Conservation (phyloP, 106 monocot genomes). For the Dioscorea dumetorum region DNA sequence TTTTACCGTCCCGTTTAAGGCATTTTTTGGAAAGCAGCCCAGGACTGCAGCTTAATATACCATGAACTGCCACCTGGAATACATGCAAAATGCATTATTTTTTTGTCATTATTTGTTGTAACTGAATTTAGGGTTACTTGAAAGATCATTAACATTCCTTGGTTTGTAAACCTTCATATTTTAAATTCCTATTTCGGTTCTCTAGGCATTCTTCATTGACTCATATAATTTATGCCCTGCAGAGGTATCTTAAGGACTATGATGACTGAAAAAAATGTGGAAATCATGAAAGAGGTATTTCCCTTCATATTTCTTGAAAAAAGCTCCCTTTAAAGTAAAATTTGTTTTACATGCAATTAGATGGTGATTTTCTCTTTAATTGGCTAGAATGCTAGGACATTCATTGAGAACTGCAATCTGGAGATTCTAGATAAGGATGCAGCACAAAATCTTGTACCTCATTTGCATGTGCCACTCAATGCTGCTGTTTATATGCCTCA, state of each 20-base stretch:
- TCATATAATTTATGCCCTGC: slow-evolving; percentile 9
- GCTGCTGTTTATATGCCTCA: slow-evolving; percentile 79
- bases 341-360: not conserved
- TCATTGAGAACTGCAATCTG: slow-evolving; percentile 43
- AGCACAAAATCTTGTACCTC: slow-evolving; percentile 62
- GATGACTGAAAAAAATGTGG: slow-evolving; percentile 54
- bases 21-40: too few species aligned
- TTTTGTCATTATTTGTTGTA: too few species aligned
- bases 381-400: slow-evolving; percentile 67
- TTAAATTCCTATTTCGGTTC: too few species aligned
- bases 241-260: slow-evolving; percentile 92
- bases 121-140: too few species aligned
- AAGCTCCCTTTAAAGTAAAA: not conserved
- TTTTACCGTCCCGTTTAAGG: too few species aligned
- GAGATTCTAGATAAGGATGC: slow-evolving; percentile 52
- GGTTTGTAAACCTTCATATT: too few species aligned
- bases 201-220: not conserved
- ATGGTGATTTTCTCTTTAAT: slow-evolving; percentile 27
- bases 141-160: too few species aligned
- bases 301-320: not conserved
- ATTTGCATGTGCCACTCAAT: slow-evolving; percentile 43
- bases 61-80: too few species aligned
- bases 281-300: slow-evolving; percentile 66
- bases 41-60: too few species aligned
- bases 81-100: too few species aligned